Base-by-base conservation (phyloP, 371 early-diverging fungal species). In the Mucor irregularis region DNA sequence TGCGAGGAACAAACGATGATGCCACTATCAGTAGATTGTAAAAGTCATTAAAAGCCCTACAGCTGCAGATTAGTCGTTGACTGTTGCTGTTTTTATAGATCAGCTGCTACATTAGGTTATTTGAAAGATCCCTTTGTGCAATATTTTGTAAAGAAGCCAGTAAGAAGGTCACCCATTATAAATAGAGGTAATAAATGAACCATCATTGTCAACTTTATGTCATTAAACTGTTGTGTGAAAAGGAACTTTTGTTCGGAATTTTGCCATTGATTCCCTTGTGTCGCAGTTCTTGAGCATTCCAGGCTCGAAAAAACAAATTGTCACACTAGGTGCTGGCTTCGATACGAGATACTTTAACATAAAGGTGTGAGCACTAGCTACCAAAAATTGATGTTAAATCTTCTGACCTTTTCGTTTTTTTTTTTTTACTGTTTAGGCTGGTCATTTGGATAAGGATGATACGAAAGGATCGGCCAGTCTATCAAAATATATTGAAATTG, bases 321-420 rank as follows among this genome's bases (percentile, higher is more conserved):
- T 97, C 0, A 82, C 87, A 0, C 68, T 96, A 8, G 98, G 98
- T 14, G 92, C 95, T 1, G 98, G 98, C 2, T 90, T 86, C 45
- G 98, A 97, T 63, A 95, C 98, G 0, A 81, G 95, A n/a, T 96
- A 87, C 51, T 95, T 96, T 64, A 61, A 83, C 21, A 73, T 91
- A 44, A 87, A 89, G 72, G 88, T 83, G 56, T 51, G 57, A 31
- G 13, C 31, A 29, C 14, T 16, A 34, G 30, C 24, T 8, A 22
- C 13, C 24, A 34, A 19, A 26, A 25, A 16, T n/a, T 5, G 21
- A 34, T n/a, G n/a, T n/a, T n/a, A n/a, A n/a, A n/a, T n/a, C n/a
- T n/a, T n/a, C n/a, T n/a, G n/a, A n/a, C n/a, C n/a, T n/a, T n/a
- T n/a, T n/a, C n/a, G n/a, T n/a, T 21, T n/a, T 35, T 17, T 29